A percentile compares a stretch with the other conserved stretches of the same genome.
These are phyloP conservation scores for Aspergillus leporis DNA, from an alignment of 495 filamentous ascomycete species.

Conservation along the genomic window DNA sequence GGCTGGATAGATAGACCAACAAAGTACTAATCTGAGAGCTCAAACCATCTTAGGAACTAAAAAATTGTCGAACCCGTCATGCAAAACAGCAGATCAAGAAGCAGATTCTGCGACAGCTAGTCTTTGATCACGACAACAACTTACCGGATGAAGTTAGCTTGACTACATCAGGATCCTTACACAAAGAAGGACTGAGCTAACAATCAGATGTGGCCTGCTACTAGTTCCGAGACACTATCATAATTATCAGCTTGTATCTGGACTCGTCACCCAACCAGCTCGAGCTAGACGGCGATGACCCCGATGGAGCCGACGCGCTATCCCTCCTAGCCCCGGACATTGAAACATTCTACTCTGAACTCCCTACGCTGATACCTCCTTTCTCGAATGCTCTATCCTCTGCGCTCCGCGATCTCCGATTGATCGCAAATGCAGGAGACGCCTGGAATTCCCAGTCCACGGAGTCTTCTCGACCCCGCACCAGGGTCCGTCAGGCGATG, in stretches of 20 bases:
- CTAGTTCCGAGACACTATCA: constrained; percentile 39
- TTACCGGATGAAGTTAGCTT: constrained; percentile 36
- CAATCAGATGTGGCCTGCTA: not conserved
- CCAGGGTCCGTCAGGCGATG: constrained; percentile 30
- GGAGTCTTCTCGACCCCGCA: constrained; percentile 22
- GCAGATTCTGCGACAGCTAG: constrained; percentile 32
- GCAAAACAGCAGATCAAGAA: constrained; percentile 42
- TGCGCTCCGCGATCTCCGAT: constrained; percentile 31
- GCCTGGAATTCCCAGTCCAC: not conserved
- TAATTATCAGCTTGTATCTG: constrained; percentile 41
- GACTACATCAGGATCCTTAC: not conserved
- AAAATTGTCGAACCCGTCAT: constrained; percentile 33
- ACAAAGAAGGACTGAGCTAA: not conserved
- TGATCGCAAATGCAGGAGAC: constrained; percentile 24
- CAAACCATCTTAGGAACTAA: constrained; percentile 32
- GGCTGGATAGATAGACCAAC: not conserved
- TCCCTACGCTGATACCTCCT: constrained; percentile 27
- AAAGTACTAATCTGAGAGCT: not conserved
- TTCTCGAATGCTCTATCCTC: constrained; percentile 32
- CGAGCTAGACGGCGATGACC: constrained; percentile 22
- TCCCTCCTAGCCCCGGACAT: constrained; percentile 41
- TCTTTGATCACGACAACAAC: constrained; percentile 35
- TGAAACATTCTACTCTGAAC: constrained; percentile 36
- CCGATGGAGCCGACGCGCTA: constrained; percentile 24
- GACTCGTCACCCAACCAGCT: constrained; percentile 31